Conservation (phyloP, 805 yeast genomes). For the Candida krabiensis region DNA sequence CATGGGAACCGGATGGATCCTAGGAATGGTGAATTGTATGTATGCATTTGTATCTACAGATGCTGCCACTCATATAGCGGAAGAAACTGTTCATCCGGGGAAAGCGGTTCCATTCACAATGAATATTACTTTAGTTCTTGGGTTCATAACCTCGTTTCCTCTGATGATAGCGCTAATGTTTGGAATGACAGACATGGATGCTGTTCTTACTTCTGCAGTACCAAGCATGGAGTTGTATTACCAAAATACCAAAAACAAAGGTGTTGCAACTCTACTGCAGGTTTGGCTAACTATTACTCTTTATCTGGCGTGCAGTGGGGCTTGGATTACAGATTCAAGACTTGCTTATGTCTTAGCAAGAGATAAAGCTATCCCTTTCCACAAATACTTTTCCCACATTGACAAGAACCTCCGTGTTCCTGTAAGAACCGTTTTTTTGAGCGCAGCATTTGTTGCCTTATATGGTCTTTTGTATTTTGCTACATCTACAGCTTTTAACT, state of each 20-base stretch:
- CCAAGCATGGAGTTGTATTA: not conserved
- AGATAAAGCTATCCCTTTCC: not conserved
- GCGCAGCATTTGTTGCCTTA: not conserved
- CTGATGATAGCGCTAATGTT: not conserved
- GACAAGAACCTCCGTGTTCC: not conserved
- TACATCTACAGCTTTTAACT: not conserved
- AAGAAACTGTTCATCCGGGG: not conserved
- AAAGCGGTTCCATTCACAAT: not conserved
- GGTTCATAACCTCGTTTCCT: not conserved
- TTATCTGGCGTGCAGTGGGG: not conserved
- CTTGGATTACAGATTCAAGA: not conserved
- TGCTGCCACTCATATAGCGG: not conserved
- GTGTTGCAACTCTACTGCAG: not conserved
- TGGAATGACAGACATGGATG: not conserved
- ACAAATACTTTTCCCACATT: not conserved
- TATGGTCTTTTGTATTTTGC: not conserved
- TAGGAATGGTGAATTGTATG: not conserved
- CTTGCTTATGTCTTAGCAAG: not conserved
- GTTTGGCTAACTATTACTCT: not conserved
- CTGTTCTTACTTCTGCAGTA: not conserved
- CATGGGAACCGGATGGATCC: not conserved
- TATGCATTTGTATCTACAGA: not conserved
- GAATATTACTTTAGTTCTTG: not conserved
- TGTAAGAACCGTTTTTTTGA: not conserved
- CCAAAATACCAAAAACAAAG: not conserved